Evolutionary conservation across 768 basidiomycete genomes (phyloP).

Genomic region (Tephrocybe sp.): DNA sequence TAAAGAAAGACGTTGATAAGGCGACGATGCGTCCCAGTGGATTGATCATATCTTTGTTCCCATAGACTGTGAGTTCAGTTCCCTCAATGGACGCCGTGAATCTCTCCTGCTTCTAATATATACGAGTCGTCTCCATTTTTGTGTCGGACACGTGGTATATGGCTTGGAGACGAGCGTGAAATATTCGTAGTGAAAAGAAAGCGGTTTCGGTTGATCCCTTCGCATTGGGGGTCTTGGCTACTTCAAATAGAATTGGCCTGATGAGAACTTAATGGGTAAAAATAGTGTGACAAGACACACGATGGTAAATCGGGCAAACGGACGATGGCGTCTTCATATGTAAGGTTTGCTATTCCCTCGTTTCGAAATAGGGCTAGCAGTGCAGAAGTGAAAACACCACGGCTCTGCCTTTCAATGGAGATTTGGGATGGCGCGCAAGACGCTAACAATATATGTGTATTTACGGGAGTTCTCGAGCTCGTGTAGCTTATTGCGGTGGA

Average conservation of each 20-base stretch:
- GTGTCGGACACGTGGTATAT: too few species aligned
- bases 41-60: too few species aligned
- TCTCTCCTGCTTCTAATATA: too few species aligned
- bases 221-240: conserved; percentile 1
- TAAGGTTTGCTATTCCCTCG: conserved; percentile 1
- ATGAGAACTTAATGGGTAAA: not conserved
- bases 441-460: conserved; percentile 6
- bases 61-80: too few species aligned
- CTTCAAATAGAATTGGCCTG: not conserved
- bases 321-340: conserved; percentile 6
- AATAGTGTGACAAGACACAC: not conserved
- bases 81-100: too few species aligned
- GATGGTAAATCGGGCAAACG: not conserved
- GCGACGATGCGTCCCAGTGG: too few species aligned
- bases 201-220: not conserved
- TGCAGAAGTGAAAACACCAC: conserved; percentile 4
- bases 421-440: conserved; percentile 4
- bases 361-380: not conserved
- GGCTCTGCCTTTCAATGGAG: not conserved
- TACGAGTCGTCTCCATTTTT: too few species aligned
- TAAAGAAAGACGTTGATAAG: too few species aligned
- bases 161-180: too few species aligned
- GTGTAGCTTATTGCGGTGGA: not conserved
- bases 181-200: not conserved
- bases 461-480: not conserved